Conservation (phyloP, 2,329 filamentous ascomycete genomes). For the Diaporthe vaccinii region DNA sequence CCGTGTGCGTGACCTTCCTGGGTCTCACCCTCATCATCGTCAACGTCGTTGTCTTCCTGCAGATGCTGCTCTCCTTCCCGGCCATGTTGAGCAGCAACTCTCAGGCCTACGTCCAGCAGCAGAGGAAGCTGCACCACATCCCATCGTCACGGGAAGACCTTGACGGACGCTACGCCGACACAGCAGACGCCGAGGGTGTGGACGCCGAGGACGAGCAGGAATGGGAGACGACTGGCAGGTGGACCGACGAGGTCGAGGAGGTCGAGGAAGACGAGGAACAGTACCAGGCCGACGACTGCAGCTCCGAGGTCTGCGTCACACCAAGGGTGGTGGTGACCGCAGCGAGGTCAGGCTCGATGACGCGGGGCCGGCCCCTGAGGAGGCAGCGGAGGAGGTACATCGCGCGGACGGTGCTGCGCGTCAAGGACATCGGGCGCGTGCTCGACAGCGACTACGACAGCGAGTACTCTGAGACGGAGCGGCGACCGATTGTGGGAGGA, state of each 20-base stretch:
- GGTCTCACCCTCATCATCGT: constrained; percentile 35
- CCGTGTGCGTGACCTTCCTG: constrained; percentile 40
- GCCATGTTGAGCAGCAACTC: constrained; percentile 41
- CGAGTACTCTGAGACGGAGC: constrained; percentile 18
- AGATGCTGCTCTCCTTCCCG: constrained; percentile 40
- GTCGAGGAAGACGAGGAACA: neutral
- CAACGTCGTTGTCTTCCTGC: constrained; percentile 38
- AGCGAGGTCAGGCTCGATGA: constrained; percentile 31
- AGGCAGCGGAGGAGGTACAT: constrained; percentile 29
- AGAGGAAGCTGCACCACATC: constrained; percentile 38
- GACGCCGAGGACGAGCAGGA: constrained; percentile 33
- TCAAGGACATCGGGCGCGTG: constrained; percentile 8
- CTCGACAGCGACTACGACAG: constrained; percentile 13
- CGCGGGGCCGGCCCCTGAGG: constrained; percentile 39
- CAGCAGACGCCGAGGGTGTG: neutral
- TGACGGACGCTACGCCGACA: neutral
- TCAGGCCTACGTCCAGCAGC: constrained; percentile 40
- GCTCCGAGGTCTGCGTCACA: neutral
- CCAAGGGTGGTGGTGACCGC: neutral
- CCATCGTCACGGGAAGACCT: constrained; percentile 16
- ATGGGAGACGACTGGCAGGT: constrained; percentile 31
- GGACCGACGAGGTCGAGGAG: constrained; percentile 36
- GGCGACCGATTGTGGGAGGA: neutral
- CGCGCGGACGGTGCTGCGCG: constrained; percentile 30
- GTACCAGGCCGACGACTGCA: constrained; percentile 23